Conservation (phyloP, 2,329 filamentous ascomycete species). For the Tolypocladium album region DNA sequence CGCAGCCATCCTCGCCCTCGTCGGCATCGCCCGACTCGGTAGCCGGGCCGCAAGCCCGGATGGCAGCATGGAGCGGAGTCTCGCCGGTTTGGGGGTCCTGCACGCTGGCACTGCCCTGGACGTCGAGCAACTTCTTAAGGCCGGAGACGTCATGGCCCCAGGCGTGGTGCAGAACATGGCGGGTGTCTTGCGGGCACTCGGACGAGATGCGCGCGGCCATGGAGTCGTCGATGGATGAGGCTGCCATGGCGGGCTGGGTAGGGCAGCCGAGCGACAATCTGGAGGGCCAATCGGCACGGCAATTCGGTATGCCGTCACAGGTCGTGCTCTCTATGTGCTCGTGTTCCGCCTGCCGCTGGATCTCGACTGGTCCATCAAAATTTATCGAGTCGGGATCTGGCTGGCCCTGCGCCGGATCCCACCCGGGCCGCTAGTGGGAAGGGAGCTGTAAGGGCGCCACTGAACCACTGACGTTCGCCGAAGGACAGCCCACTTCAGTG, state of each 20-base stretch:
- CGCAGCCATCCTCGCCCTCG: conserved; percentile 25
- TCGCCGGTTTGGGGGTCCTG: conserved; percentile 79
- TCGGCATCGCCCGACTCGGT: conserved; percentile 12
- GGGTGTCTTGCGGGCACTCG: conserved; percentile 38
- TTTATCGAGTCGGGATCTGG: background rate
- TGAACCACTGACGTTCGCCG: background rate
- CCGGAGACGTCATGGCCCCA: conserved; percentile 52
- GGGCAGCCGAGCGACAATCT: background rate
- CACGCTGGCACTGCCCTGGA: conserved; percentile 55
- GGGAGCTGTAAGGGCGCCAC: too few relatives aligned
- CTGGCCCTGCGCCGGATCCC: background rate
- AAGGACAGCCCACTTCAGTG: conserved; percentile 3
- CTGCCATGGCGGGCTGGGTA: conserved; percentile 2
- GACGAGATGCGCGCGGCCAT: conserved; percentile 41
- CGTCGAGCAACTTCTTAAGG: conserved; percentile 59
- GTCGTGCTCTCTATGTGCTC: too few relatives aligned
- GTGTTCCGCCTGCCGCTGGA: background rate
- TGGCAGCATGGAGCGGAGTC: conserved; percentile 81
- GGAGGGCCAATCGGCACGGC: background rate
- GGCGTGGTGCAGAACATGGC: conserved; percentile 41
- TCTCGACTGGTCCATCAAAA: background rate
- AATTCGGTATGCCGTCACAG: background rate
- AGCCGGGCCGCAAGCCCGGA: conserved; percentile 57
- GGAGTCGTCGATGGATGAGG: conserved; percentile 32
- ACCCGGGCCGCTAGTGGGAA: background rate